Base-by-base conservation (phyloP, 1,284 basidiomycete species). In the Neonothopanus nambi region DNA sequence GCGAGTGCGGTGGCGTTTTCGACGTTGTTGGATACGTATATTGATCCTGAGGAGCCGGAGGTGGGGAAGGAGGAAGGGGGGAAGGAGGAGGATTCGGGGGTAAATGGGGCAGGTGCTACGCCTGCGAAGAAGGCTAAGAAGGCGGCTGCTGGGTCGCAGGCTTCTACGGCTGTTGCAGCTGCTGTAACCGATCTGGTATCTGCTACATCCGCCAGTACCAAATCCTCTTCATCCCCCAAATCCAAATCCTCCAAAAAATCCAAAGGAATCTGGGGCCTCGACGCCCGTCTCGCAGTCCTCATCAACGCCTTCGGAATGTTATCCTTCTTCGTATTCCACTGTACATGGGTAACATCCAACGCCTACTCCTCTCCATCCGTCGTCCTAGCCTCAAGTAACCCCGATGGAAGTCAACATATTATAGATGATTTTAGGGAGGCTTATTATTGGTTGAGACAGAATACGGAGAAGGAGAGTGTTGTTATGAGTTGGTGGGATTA, bases 401-500 rank as follows among this genome's bases (percentile, higher is more conserved):
- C 80, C 0, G 95, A 99, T 65, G 97, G 97, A 18, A 88, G 83
- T 54, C 89, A 93, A 66, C 87, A 95, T 70, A 94, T 99, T 65
- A 99, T 99, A 66, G 97, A 99, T 70, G 97, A 99, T 72, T 99
- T 98, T 86, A 84, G 97, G 57, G 97, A 99, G 76, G 97, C 97
- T n/a, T 99, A 99, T 70, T 98, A 99, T 72, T 99, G 97, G 97
- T 75, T 99, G 49, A 82, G 95, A 54, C 91, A 96, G 73, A 99
- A 99, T 76, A 99, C 97, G 1, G 80, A 88, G 3, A 77, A 93
- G 69, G 89, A 93, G 60, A 87, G 94, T 12, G 95, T 98, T 42
- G 87, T 99, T 36, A 96, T 97, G 93, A 94, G 91, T 61, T 99
- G 97, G 97, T 99, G 97, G 97, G 97, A 99, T 74, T 99, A 99